Conservation (phyloP, 768 basidiomycete genomes). For the Mycena leptocephala region DNA sequence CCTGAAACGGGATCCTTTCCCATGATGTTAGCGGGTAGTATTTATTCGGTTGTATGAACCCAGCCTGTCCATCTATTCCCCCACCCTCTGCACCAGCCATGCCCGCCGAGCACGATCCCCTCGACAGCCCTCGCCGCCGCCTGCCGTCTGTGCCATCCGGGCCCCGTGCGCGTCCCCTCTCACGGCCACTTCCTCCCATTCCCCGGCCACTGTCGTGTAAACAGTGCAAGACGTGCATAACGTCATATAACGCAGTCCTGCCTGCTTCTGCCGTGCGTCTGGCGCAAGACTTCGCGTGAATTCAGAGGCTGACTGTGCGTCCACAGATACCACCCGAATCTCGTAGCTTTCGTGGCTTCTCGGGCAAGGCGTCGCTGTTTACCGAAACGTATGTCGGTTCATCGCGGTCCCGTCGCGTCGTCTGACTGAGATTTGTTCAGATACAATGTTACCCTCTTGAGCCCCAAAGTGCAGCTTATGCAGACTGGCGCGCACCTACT, state of each 20-base stretch:
- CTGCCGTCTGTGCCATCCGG: slow-evolving; percentile 36
- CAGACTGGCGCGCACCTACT: slow-evolving; percentile 70
- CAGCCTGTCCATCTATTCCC: no score
- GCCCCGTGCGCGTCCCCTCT: slow-evolving; percentile 43
- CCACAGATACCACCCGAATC: slow-evolving; percentile 61
- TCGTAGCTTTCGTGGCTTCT: slow-evolving; percentile 69
- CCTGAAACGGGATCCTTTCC: no score
- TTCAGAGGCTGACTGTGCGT: neutral
- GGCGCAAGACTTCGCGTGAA: neutral
- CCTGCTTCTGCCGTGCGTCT: slow-evolving; percentile 58
- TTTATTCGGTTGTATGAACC: neutral
- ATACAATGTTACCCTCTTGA: slow-evolving; percentile 62
- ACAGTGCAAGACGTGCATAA: slow-evolving; percentile 61
- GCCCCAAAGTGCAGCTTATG: slow-evolving; percentile 72
- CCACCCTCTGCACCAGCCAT: neutral
- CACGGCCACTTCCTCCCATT: slow-evolving; percentile 67
- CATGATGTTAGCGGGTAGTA: neutral
- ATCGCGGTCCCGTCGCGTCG: neutral
- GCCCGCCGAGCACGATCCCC: slow-evolving; percentile 24
- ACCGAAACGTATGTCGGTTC: slow-evolving; percentile 63
- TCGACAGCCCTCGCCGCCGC: slow-evolving; percentile 42
- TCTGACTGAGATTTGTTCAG: slow-evolving; percentile 46
- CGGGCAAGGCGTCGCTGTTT: slow-evolving; percentile 73
- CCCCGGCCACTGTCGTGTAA: slow-evolving; percentile 65
- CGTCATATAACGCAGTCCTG: slow-evolving; percentile 60